These are phyloP conservation scores for Metschnikowia vanudenii DNA, from an alignment of 805 yeast species.

Conservation along the genomic window DNA sequence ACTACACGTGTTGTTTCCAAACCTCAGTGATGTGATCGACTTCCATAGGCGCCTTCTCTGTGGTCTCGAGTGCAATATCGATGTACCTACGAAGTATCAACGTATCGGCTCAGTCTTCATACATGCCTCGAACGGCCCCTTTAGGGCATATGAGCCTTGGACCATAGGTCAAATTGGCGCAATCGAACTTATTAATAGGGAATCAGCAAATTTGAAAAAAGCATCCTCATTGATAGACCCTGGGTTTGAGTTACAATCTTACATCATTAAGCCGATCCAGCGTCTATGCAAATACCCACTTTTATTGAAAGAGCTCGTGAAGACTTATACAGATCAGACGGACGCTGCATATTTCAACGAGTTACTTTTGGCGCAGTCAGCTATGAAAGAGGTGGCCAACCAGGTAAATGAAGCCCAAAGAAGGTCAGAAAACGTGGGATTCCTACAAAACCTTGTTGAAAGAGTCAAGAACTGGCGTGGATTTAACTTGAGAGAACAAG, in stretches of 20 bases:
- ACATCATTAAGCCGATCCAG: conserved; percentile 91
- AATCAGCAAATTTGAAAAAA: conserved; percentile 53
- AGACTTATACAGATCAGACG: conserved; percentile 44
- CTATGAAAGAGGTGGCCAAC: conserved; percentile 80
- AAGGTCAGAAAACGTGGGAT: conserved; percentile 78
- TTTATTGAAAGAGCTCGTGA: conserved; percentile 70
- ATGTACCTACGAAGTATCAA: conserved; percentile 70
- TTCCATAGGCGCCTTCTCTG: conserved; percentile 87
- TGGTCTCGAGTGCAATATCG: conserved; percentile 85
- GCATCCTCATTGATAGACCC: conserved; percentile 69
- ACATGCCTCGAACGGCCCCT: conserved; percentile 76
- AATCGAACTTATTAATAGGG: conserved; percentile 69
- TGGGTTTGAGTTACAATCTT: conserved; percentile 84
- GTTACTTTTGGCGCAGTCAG: conserved; percentile 63
- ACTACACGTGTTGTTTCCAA: conserved; percentile 80
- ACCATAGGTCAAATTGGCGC: conserved; percentile 88
- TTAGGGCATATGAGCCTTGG: conserved; percentile 91
- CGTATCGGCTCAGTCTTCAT: conserved; percentile 86
- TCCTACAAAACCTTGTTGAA: conserved; percentile 63
- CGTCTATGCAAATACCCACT: conserved; percentile 94
- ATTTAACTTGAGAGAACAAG: conserved; percentile 72
- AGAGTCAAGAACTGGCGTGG: conserved; percentile 93
- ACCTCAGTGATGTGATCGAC: conserved; percentile 77
- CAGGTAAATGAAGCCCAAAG: conserved; percentile 93
- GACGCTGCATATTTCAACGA: conserved; percentile 50